These are phyloP conservation scores for Zygnema cylindricum DNA, from an alignment of 139 green algal species.

Conservation along the genomic window DNA sequence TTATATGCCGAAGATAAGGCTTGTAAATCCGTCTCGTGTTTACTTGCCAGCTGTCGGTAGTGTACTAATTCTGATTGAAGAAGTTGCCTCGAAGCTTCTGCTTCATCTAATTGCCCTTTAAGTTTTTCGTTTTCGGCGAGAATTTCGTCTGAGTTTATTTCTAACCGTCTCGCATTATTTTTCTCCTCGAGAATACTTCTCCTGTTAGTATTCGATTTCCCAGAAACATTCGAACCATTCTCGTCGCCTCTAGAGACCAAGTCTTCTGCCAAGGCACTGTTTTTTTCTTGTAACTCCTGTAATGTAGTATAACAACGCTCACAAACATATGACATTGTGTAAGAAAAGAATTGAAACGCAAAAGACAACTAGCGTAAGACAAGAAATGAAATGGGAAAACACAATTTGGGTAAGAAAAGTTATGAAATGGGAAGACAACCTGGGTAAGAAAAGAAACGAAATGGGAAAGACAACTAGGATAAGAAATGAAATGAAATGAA, in stretches of 20 bases:
- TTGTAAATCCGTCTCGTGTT: slow-evolving; percentile 55
- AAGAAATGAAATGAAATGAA: no score
- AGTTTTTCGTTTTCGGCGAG: slow-evolving; percentile 64
- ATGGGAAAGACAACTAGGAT: no score
- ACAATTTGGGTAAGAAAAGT: no score
- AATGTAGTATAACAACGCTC: no score
- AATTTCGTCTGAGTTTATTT: background rate
- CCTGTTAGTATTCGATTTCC: no score
- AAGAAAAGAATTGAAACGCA: no score
- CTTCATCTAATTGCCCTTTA: slow-evolving; percentile 47
- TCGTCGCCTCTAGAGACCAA: slow-evolving; percentile 49
- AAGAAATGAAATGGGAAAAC: no score
- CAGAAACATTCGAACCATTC: background rate
- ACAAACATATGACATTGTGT: no score
- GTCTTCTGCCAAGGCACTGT: slow-evolving; percentile 69
- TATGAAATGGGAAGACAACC: no score
- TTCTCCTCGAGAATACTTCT: background rate
- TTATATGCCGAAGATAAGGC: slow-evolving; percentile 79
- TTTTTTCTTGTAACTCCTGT: slow-evolving; percentile 67
- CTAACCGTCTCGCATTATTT: background rate
- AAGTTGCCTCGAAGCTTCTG: background rate
- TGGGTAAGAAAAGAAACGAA: no score
- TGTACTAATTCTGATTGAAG: slow-evolving; percentile 67
- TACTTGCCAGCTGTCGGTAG: slow-evolving; percentile 26
- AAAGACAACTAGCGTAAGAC: no score